Conservation (phyloP, 2,329 filamentous ascomycete genomes). For the Claviceps pusilla region DNA sequence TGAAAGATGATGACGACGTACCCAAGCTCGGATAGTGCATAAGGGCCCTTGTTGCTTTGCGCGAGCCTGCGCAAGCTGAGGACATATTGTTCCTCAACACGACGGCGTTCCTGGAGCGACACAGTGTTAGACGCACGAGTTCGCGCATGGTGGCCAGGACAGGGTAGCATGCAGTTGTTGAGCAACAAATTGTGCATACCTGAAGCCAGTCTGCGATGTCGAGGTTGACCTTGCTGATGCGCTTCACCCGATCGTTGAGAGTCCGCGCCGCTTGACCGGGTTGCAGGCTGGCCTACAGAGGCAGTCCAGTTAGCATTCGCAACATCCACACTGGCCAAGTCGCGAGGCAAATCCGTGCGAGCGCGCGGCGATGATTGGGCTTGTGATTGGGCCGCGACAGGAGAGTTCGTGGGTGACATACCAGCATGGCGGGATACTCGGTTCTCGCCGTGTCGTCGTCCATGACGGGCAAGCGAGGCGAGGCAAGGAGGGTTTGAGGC, state of each 20-base stretch:
- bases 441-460: constrained; percentile 59
- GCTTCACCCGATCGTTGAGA: constrained; percentile 73
- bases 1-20: constrained; percentile 31
- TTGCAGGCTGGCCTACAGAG: constrained; percentile 57
- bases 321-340: neutral
- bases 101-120: constrained; percentile 62
- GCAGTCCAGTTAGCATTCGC: neutral
- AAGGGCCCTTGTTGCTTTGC: constrained; percentile 56
- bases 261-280: constrained; percentile 68
- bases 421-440: constrained; percentile 91
- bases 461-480: constrained; percentile 33
- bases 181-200: constrained; percentile 37
- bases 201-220: constrained; percentile 96
- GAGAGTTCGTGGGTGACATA: constrained; percentile 32
- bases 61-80: constrained; percentile 67
- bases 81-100: constrained; percentile 81
- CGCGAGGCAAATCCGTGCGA: neutral
- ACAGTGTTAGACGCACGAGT: constrained; percentile 1
- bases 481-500: neutral
- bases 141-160: neutral
- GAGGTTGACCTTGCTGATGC: constrained; percentile 70
- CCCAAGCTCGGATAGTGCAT: constrained; percentile 72
- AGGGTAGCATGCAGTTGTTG: neutral
- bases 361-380: neutral
- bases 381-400: neutral